Evolutionary conservation across 352 stramenopile species (phyloP), one percentile per base, ranked within the genome.

Genomic region (Phytophthora crassamura): DNA sequence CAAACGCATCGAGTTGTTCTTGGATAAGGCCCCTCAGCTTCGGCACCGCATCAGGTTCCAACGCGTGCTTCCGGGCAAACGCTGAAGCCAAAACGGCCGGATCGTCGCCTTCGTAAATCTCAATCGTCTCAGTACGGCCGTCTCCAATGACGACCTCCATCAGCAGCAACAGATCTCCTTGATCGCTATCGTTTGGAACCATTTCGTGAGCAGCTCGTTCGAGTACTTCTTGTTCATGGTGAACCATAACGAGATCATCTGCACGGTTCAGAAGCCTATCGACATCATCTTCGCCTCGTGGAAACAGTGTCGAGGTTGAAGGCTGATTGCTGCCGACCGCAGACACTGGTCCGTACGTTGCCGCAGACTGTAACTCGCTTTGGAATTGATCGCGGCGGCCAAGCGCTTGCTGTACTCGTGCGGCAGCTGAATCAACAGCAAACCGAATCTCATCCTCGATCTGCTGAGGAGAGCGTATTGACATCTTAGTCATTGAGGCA

Each of bases 81-180:
- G 65, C 55, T 6, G 46, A 45, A 16, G 86, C 86, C 1, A 93
- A 66, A 0, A 25, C 39, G 15, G 78, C 71, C 0, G 86, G 80
- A 43, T 75, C 47, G 35, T 92, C 86, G 5, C 74, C 67, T 5
- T 80, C 72, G 55, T 84, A 63, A 40, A 94, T 74, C 30, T 91
- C 79, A 32, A 94, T 91, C 7, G 75, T 91, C 53, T 90, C 82
- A 42, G 79, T 86, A 16, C 76, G 69, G 3, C 80, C 86, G 50
- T 91, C 74, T 11, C 79, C 76, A 45, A 93, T 92, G 34, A 93
- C 71, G 3, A 94, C 74, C 30, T 94, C 86, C 77, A 94, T 91
- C 39, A 93, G 35, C 10, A 94, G 43, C 40, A 93, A 61, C 14
- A 94, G 68, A 47, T 93, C 79, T 2, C 45, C 48, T 33, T 92